Evolutionary conservation across 164 flowering plant species (phyloP).

Genomic region (Warburgia ugandensis): DNA sequence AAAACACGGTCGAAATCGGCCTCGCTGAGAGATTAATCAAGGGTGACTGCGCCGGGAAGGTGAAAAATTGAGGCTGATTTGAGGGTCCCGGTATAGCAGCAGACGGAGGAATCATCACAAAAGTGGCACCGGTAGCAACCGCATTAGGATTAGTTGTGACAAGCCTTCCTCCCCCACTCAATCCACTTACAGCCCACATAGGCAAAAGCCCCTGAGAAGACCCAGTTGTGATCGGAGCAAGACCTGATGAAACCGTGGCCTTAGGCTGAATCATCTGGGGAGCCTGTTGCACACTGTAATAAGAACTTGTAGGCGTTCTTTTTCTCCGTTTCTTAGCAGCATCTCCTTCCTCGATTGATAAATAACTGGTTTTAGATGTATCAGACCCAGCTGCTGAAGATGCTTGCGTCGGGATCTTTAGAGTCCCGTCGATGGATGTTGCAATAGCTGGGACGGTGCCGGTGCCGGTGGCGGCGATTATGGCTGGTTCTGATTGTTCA

Average conservation of each 20-base stretch:
- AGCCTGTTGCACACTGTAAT: neutral
- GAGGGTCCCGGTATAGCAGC: slow-evolving; percentile 27
- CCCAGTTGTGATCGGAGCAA: slow-evolving; percentile 24
- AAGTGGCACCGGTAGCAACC: slow-evolving; percentile 15
- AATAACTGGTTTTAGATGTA: slow-evolving; percentile 2
- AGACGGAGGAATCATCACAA: slow-evolving; percentile 47
- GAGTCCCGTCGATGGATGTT: slow-evolving; percentile 41
- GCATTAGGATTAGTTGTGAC: slow-evolving; percentile 32
- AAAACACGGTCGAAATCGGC: slow-evolving; percentile 20
- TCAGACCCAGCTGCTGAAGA: slow-evolving; percentile 3
- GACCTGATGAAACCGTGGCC: slow-evolving; percentile 23
- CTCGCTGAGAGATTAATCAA: slow-evolving; percentile 24
- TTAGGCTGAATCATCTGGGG: neutral
- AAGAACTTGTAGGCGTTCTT: slow-evolving; percentile 7
- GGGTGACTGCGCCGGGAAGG: slow-evolving; percentile 31
- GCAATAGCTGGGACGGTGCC: slow-evolving; percentile 76
- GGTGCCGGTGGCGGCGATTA: slow-evolving; percentile 80
- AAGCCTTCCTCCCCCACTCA: slow-evolving; percentile 13
- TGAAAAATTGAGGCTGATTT: slow-evolving; percentile 37
- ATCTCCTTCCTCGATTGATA: too few relatives aligned
- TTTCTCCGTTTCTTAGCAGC: slow-evolving; percentile 28
- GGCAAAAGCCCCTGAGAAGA: slow-evolving; percentile 39
- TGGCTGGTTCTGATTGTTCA: slow-evolving; percentile 73
- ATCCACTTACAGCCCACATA: slow-evolving; percentile 39
- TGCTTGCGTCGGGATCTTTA: slow-evolving; percentile 36